These are phyloP conservation scores for Fusarium miscanthi DNA, from an alignment of 2,329 filamentous ascomycete species.

Conservation along the genomic window DNA sequence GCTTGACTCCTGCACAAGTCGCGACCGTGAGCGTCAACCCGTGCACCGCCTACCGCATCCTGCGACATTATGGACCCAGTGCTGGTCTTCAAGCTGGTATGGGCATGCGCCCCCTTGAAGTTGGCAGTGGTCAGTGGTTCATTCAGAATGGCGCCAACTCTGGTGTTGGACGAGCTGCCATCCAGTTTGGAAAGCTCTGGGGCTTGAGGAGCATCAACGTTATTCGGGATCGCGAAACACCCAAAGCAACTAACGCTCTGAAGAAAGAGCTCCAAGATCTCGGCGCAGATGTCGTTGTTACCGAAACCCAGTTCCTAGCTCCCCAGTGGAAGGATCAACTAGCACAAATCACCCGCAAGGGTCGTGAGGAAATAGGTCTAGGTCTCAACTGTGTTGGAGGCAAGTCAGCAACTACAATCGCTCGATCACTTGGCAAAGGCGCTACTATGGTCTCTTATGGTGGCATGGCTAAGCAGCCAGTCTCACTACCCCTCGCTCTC, in stretches of 20 bases:
- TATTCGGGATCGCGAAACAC: constrained; percentile 76
- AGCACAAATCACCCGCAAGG: constrained; percentile 75
- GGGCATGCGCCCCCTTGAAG: constrained; percentile 58
- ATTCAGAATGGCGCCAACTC: constrained; percentile 97
- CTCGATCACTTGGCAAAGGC: constrained; percentile 75
- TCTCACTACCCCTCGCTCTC: constrained; percentile 82
- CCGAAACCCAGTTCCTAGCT: constrained; percentile 65
- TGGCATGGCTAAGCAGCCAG: constrained; percentile 90
- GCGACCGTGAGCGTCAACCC: constrained; percentile 94
- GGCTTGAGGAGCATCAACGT: constrained; percentile 92
- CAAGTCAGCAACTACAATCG: constrained; percentile 81
- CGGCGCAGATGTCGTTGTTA: constrained; percentile 68
- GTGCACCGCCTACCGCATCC: constrained; percentile 92
- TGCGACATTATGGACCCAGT: constrained; percentile 77
- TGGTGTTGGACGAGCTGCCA: constrained; percentile 89
- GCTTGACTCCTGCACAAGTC: constrained; percentile 79
- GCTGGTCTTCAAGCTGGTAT: constrained; percentile 58
- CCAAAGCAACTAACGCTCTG: constrained; percentile 71
- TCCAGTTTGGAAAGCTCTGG: constrained; percentile 88
- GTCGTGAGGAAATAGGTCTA: constrained; percentile 77
- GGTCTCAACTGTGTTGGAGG: constrained; percentile 96
- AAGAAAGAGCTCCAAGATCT: constrained; percentile 63
- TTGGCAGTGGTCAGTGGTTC: constrained; percentile 81
- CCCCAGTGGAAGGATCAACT: constrained; percentile 71
- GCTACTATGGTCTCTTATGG: constrained; percentile 92